Evolutionary conservation across 805 yeast species (phyloP).

Genomic region (Teunomyces barrocoloradensis): DNA sequence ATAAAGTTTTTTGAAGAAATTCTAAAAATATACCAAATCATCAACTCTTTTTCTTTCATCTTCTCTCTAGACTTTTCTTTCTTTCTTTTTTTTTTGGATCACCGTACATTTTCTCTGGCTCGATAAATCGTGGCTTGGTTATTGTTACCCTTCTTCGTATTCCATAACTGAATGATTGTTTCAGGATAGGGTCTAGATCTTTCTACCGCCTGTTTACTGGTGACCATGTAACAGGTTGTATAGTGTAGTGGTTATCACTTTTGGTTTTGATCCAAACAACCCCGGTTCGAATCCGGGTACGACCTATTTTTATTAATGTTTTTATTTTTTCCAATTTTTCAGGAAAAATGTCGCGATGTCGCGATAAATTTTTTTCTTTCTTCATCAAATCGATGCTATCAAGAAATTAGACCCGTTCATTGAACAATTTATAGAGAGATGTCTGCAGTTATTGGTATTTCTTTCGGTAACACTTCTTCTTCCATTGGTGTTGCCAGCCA

Average conservation of each 20-base stretch:
- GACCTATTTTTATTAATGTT: slow-evolving; percentile 47
- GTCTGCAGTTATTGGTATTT: slow-evolving; percentile 78
- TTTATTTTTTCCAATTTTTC: background rate
- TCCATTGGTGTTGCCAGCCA: slow-evolving; percentile 83
- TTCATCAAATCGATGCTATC: slow-evolving; percentile 1
- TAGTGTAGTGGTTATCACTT: slow-evolving; percentile 80
- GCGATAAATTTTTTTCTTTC: slow-evolving; percentile 1
- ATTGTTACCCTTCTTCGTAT: too few species aligned
- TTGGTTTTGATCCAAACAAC: slow-evolving; percentile 78
- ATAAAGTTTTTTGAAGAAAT: too few species aligned
- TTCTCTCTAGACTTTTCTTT: too few species aligned
- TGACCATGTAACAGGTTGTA: slow-evolving; percentile 31
- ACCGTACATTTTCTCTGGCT: too few species aligned
- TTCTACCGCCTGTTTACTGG: too few species aligned
- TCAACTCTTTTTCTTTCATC: too few species aligned
- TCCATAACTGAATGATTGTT: too few species aligned
- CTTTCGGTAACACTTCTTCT: slow-evolving; percentile 95
- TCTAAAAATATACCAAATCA: too few species aligned
- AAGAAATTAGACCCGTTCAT: background rate
- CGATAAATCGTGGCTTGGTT: too few species aligned
- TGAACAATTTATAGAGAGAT: slow-evolving; percentile 14
- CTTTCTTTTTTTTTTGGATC: too few species aligned
- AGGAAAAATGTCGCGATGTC: slow-evolving; percentile 1
- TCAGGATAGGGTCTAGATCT: too few species aligned
- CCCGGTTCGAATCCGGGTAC: slow-evolving; percentile 84